Base-by-base conservation (phyloP, 139 green algal genomes). In the Micractinium conductrix region DNA sequence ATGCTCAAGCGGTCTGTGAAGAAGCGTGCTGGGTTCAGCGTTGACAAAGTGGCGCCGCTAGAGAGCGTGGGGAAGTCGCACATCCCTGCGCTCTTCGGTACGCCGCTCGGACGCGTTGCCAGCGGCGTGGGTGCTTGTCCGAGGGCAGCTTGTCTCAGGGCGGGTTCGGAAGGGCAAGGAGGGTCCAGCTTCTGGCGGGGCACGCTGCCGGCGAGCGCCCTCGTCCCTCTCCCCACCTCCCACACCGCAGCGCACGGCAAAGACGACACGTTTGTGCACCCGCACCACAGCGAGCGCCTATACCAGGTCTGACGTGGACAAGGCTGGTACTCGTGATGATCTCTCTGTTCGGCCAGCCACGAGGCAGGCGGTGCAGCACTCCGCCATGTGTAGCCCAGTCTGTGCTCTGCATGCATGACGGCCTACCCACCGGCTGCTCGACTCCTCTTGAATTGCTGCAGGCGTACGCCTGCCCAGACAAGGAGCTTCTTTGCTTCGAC, bases 21-120 rank as follows among this genome's bases (percentile, higher is more conserved):
- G 4, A 94, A 93, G 80, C 89, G 92, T 10, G 95, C 96, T 2
- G 92, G 89, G 28, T 97, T 97, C 83, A 94, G 94, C 90, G 95
- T 98, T 74, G 73, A 92, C 60, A 83, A 93, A 43, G 92, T 95
- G 5, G 87, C 93, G 16, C 89, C 93, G 2, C 45, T 94, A 33
- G 90, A 95, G 74, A 28, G 53, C 12, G 89, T 93, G 9, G 38
- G 35, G 37, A 38, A 80, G 40, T 88, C 76, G 1, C 96, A 95
- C 82, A 95, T 97, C 37, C 97, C 97, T 1, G 94, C 90, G 16
- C 88, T 99, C 43, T 99, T 99, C 93, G 97, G 94, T 58, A 73
- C 62, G 88, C 1, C 6, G 17, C 53, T 22, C n/a, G n/a, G n/a
- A n/a, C n/a, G 55, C 55, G 17, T 22, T 19, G 12, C 55, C 17